Conservation (phyloP, 2,329 filamentous ascomycete species). For the Cytospora piceae region DNA sequence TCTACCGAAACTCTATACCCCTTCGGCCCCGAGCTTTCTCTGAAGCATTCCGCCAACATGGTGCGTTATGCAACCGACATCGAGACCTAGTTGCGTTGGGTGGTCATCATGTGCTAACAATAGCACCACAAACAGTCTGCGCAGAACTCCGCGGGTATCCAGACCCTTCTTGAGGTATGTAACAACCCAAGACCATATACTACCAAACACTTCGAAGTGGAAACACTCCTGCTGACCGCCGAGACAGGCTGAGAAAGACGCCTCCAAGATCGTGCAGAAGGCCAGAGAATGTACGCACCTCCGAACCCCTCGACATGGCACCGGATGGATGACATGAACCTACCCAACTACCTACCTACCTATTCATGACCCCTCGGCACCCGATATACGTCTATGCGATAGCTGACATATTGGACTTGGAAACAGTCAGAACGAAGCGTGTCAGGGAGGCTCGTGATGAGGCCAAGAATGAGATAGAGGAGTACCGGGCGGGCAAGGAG, state of each 20-base stretch:
- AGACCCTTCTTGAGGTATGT: conserved; percentile 96
- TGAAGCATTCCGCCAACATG: conserved; percentile 22
- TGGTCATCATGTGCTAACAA: conserved; percentile 30
- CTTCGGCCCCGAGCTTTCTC: too few species aligned
- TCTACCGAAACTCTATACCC: not conserved
- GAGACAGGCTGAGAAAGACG: conserved; percentile 88
- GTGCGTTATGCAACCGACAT: conserved; percentile 22
- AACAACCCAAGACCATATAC: conserved; percentile 17
- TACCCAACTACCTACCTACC: conserved; percentile 30
- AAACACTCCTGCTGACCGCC: conserved; percentile 23
- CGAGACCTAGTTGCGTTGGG: not conserved
- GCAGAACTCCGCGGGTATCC: conserved; percentile 97
- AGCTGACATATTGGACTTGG: not conserved
- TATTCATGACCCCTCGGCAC: conserved; percentile 35
- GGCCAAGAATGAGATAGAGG: conserved; percentile 96
- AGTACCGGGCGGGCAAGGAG: conserved; percentile 88
- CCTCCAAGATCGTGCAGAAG: conserved; percentile 98
- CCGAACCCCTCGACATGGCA: conserved; percentile 11
- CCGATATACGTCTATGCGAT: not conserved
- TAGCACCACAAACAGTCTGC: conserved; percentile 69
- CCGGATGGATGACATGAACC: not conserved
- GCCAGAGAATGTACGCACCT: conserved; percentile 80
- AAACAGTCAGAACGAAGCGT: conserved; percentile 85
- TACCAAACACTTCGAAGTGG: not conserved
- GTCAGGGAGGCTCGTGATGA: conserved; percentile 96